Evolutionary conservation across 2,329 filamentous ascomycete genomes (phyloP), one percentile per base, ranked within the genome.

Genomic region (Bipolaris oryzae): DNA sequence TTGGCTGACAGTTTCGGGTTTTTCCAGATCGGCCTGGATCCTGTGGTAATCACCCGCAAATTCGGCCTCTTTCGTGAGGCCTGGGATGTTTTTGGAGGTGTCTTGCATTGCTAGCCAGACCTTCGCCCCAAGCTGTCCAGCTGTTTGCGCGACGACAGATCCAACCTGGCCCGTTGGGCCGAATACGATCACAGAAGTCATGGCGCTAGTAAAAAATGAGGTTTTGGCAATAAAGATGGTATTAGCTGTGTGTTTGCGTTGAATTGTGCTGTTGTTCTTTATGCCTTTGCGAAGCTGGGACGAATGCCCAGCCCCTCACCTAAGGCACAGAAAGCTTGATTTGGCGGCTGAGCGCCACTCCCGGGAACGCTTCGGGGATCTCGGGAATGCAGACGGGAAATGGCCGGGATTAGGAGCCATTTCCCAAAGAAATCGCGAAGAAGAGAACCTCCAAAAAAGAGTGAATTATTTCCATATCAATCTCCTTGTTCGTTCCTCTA

Each of bases 41-140:
- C 80, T 63, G 34, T 73, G 52, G 57, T 74, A 79, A 6, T 56
- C 58, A 5, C 67, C 74, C 2, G 57, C 39, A 16, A 70, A 47
- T 48, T 78, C 77, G 15, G 70, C 35, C 7, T 72, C 60, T 0
- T 46, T 53, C 3, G 39, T 46, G 3, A 81, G 64, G 9, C 70
- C 69, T 7, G 75, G 74, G 42, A 82, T 80, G 9, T 72, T n/a
- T 61, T 84, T 84, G 20, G 60, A 55, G 5, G 74, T 62, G 68
- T 82, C 74, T 11, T 81, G 77, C 77, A 84, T 79, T 2, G 80
- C 81, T 3, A 84, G 76, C 45, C 70, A 69, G 5, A 84, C 79
- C 25, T 77, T 78, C 25, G 77, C 77, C 13, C 79, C 80, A 31
- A 68, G 71, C 33, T 74, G 52, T 11, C 72, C 69, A 21, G 80